phyloP scores from a whole-genome alignment of 305 asterid species.

The Fraxinus ornus region DNA sequence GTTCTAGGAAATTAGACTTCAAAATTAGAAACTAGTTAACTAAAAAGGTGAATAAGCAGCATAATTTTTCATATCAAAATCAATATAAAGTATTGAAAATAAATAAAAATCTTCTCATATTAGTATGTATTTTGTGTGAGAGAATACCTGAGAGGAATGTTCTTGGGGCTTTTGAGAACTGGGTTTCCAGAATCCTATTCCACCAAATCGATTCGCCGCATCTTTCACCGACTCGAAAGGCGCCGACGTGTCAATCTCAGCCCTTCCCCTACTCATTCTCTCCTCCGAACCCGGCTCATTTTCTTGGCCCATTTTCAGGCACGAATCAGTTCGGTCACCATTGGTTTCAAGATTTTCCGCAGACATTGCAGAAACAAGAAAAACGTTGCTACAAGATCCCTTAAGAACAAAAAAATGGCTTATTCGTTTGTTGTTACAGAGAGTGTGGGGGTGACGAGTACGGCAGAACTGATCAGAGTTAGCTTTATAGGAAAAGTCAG shows the following conservation, averaged over 20 bases:
- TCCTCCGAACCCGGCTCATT: constrained; percentile 13
- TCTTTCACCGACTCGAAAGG: constrained; percentile 94
- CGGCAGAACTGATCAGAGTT: constrained; percentile 20
- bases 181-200: constrained; percentile 93
- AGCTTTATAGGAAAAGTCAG: neutral
- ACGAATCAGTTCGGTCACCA: constrained; percentile 23
- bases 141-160: constrained; percentile 37
- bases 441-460: neutral
- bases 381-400: constrained; percentile 3
- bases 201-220: constrained; percentile 82
- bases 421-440: neutral
- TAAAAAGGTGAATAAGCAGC: constrained; percentile 25
- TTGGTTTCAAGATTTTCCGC: constrained; percentile 24
- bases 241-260: constrained; percentile 84
- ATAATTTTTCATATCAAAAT: neutral
- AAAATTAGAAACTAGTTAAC: neutral
- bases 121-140: neutral
- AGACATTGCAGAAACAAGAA: constrained; percentile 28
- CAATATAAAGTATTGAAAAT: neutral
- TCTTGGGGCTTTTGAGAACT: constrained; percentile 37
- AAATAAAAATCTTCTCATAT: neutral
- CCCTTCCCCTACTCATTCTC: constrained; percentile 29
- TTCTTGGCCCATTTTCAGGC: constrained; percentile 15
- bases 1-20: neutral
- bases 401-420: neutral